Conservation (phyloP, 768 basidiomycete species). For the Lentinus tigrinus region DNA sequence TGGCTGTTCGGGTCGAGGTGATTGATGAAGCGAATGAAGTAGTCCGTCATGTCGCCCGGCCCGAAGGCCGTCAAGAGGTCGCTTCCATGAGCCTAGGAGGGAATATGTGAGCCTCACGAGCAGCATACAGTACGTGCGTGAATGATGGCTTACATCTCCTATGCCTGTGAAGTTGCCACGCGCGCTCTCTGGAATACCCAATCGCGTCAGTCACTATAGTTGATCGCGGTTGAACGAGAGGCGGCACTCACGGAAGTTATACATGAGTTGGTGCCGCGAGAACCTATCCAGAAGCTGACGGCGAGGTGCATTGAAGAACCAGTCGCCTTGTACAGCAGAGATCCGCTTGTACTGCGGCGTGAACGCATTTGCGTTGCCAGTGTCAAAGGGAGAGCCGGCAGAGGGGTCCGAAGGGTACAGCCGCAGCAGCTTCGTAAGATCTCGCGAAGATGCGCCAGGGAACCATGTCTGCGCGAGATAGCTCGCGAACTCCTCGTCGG, state of each 20-base stretch:
- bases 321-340: conserved; percentile 29
- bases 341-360: conserved; percentile 37
- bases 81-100: conserved; percentile 40
- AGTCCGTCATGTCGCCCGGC: conserved; percentile 43
- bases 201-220: too few species aligned
- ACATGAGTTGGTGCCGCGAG: conserved; percentile 20
- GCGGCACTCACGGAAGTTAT: conserved; percentile 16
- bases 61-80: conserved; percentile 44
- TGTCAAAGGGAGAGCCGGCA: conserved; percentile 56
- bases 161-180: conserved; percentile 6
- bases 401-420: conserved; percentile 32
- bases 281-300: conserved; percentile 23
- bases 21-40: conserved; percentile 44
- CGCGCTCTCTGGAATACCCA: conserved; percentile 26
- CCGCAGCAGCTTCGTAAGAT: conserved; percentile 16
- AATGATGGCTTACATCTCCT: conserved; percentile 9
- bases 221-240: too few species aligned
- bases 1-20: conserved; percentile 44
- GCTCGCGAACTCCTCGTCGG: conserved; percentile 18
- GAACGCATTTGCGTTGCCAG: conserved; percentile 44
- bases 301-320: conserved; percentile 25
- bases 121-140: not conserved
- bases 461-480: conserved; percentile 22
- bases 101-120: not conserved
- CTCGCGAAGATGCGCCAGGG: conserved; percentile 16